A percentile compares a stretch with the other conserved stretches of the same genome.
These are phyloP conservation scores for Tricholoma bakamatsutake DNA, from an alignment of 768 basidiomycete species.

Conservation along the genomic window DNA sequence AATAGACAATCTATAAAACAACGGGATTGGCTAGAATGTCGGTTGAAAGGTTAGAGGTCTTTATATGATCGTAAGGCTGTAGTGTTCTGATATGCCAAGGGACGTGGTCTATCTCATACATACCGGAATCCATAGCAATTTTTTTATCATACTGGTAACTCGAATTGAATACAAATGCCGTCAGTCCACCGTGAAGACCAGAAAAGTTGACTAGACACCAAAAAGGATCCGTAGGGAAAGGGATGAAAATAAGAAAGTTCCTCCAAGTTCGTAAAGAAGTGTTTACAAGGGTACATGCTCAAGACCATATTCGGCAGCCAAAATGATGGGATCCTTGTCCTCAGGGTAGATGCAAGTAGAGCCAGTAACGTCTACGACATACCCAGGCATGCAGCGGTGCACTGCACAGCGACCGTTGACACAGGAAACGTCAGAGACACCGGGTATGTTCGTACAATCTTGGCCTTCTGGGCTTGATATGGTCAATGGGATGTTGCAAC, in stretches of 20 bases:
- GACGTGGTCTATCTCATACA: too few relatives aligned
- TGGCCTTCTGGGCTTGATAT: conserved; percentile 27
- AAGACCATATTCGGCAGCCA: conserved; percentile 24
- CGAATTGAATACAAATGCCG: too few relatives aligned
- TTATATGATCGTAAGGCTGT: not conserved
- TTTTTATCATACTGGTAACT: not conserved
- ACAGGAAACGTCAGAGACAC: conserved; percentile 47
- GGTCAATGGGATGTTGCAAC: conserved; percentile 33
- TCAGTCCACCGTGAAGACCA: not conserved
- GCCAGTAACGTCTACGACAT: conserved; percentile 16
- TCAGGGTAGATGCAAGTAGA: conserved; percentile 23
- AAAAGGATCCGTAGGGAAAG: not conserved
- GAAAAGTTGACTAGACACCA: not conserved
- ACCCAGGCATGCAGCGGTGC: conserved; percentile 40
- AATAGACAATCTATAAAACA: not conserved
- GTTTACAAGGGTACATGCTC: conserved; percentile 14
- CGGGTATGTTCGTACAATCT: conserved; percentile 45
- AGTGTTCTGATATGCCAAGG: not conserved
- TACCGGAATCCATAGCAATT: too few relatives aligned
- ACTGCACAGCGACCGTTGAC: conserved; percentile 36
- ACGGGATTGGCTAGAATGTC: not conserved
- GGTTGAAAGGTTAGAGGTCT: not conserved
- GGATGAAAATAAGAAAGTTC: not conserved
- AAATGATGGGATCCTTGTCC: conserved; percentile 16
- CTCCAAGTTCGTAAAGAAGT: not conserved